Evolutionary conservation across 2,329 filamentous ascomycete species (phyloP), one percentile per base, ranked within the genome.

Genomic region (Hymenoscyphus scutula): DNA sequence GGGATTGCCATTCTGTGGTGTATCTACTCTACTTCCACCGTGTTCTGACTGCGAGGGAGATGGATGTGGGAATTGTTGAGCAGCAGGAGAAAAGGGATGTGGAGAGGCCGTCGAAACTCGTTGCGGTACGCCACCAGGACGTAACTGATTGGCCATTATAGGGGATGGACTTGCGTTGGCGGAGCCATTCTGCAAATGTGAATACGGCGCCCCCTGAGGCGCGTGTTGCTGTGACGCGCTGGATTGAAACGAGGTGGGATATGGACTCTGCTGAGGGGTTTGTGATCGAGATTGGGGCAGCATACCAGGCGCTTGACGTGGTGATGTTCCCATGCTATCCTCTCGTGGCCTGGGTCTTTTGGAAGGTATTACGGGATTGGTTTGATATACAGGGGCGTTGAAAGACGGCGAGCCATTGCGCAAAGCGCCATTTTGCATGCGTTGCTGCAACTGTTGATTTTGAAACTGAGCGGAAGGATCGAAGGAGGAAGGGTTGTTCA

Each of bases 71-170:
- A 91, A 90, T 72, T 90, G 89, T 69, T 89, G 88, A 34, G 84
- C 83, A 62, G 88, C 87, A 17, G 90, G 90, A 1, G 90, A 93
- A 75, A 96, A 97, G 0, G 92, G 91, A 76, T 95, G 94, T 3
- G 95, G 94, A 34, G 95, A 98, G 53, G 92, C 89, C 54, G 94
- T 97, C 68, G 92, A 89, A 76, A 98, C 91, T 72, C 92, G 82
- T 74, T 92, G 90, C 45, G 89, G 88, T 15, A 89, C 87, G 70
- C 84, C 84, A 72, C 90, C 85, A 37, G 87, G 84, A 65, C 87
- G 85, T 74, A 88, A 80, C 72, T 96, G 93, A 73, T 89, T 92
- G 65, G 86, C 86, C 86, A 97, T 92, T 66, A 96, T 94, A 30
- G 95, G 95, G 6, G 95, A 98, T 11, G 94, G 94, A 45, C 92